phyloP scores from a whole-genome alignment of 2,329 filamentous ascomycete species.

The Metarhizium album region DNA sequence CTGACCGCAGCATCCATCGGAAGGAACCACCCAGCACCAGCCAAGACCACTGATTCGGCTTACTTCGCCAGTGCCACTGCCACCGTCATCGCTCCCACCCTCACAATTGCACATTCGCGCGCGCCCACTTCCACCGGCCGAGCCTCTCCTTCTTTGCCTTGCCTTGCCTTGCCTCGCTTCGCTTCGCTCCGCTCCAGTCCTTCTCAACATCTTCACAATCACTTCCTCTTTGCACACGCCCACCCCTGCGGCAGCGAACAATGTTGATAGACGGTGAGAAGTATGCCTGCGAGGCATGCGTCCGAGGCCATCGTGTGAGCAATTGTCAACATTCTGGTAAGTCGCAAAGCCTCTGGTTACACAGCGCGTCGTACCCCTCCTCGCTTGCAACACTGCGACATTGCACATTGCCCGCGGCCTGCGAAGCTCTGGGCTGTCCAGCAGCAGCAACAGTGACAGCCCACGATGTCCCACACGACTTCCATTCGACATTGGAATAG shows the following conservation, averaged over 20 bases:
- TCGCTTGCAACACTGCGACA: neutral
- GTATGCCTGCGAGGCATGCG: slow-evolving; percentile 95
- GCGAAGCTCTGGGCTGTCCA: neutral
- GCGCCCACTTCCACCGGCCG: slow-evolving; percentile 4
- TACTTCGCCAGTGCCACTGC: slow-evolving; percentile 1
- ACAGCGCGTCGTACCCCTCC: slow-evolving; percentile 1
- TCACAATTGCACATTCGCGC: neutral
- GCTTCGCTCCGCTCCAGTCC: neutral
- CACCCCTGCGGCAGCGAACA: slow-evolving; percentile 6
- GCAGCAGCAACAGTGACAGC: neutral
- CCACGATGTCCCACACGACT: too few relatives aligned
- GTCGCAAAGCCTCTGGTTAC: slow-evolving; percentile 24
- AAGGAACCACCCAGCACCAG: neutral
- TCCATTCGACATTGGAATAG: neutral
- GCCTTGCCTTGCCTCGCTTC: too few relatives aligned
- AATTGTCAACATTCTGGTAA: slow-evolving; percentile 93
- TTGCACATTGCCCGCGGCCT: neutral
- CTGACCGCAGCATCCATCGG: neutral
- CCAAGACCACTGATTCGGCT: slow-evolving; percentile 3
- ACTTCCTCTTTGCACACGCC: neutral
- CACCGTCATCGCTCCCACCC: slow-evolving; percentile 2
- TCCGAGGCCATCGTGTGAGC: slow-evolving; percentile 96
- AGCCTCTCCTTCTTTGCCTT: neutral
- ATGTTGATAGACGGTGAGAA: slow-evolving; percentile 95
- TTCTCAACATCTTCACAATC: slow-evolving; percentile 2